Evolutionary conservation across 2,329 filamentous ascomycete genomes (phyloP), one percentile per base, ranked within the genome.

Genomic region (Trichophyton equinum): DNA sequence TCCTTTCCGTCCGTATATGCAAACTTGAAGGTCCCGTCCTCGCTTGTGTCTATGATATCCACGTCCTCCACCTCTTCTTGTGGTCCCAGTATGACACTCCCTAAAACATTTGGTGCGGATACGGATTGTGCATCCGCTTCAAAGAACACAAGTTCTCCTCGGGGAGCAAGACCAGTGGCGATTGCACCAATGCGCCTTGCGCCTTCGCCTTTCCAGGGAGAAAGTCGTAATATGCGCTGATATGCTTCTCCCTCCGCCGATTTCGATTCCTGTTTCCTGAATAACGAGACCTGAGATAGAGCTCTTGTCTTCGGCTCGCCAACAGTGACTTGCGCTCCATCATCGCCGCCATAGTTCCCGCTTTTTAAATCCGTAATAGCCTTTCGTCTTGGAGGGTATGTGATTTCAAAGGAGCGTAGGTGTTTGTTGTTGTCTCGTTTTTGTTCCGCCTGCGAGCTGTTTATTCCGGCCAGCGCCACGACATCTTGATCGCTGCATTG

Each of bases 91-190:
- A 71, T 71, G 59, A 85, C 80, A 22, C 80, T 72, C 64, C 79
- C 74, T 66, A 84, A 76, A 9, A 85, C 74, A 62, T 85, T 81
- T 18, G 73, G 68, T 13, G 74, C 65, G 40, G 76, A 75, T 15
- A 81, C 82, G 1, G 77, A 75, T 1, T 78, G 76, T 20, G 79
- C 78, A 6, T 80, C 82, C 18, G 85, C 83, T 70, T 88, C 82
- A 70, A 96, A 95, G 47, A 96, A 75, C 27, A 89, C 86, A 63
- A 96, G 82, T 74, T 96, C 88, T 11, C 87, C 83, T 56, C 87
- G 78, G 63, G 84, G 85, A 20, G 88, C 85, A 64, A 95, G 78
- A 30, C 88, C 89, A 0, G 90, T 91, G 8, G 90, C 87, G 63
- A 88, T 85, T 11, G 85, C 91, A 62, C 88, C 91, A 44, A 96